Conservation (phyloP, 2,329 filamentous ascomycete species). For the Ophiostoma piceae region DNA sequence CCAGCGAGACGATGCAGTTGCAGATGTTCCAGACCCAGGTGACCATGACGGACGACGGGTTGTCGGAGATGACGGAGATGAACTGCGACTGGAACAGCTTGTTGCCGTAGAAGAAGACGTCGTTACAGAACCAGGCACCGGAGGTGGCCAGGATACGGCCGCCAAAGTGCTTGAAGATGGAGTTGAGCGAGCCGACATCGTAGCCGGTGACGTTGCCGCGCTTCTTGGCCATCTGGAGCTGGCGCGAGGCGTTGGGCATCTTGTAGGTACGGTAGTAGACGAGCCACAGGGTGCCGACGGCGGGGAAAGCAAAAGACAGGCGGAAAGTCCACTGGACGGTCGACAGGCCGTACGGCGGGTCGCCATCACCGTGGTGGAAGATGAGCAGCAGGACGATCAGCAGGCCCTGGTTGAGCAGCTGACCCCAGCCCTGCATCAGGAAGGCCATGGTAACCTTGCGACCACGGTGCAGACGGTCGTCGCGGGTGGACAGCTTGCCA, state of each 20-base stretch:
- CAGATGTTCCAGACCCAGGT: slow-evolving; percentile 89
- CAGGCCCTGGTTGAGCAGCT: slow-evolving; percentile 87
- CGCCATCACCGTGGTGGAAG: slow-evolving; percentile 74
- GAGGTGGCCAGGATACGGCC: slow-evolving; percentile 81
- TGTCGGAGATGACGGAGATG: slow-evolving; percentile 28
- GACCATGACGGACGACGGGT: slow-evolving; percentile 62
- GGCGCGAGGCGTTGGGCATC: slow-evolving; percentile 83
- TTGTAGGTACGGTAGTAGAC: slow-evolving; percentile 94
- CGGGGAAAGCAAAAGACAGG: slow-evolving; percentile 85
- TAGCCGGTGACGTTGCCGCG: slow-evolving; percentile 86
- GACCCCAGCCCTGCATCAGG: slow-evolving; percentile 97
- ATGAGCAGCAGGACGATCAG: slow-evolving; percentile 81
- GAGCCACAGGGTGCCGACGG: slow-evolving; percentile 86
- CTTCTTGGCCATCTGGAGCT: slow-evolving; percentile 77
- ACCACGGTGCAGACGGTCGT: slow-evolving; percentile 91
- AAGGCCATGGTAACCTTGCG: slow-evolving; percentile 94
- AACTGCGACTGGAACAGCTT: slow-evolving; percentile 30
- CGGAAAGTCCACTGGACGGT: slow-evolving; percentile 87
- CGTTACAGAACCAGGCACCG: slow-evolving; percentile 90
- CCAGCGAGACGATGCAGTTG: slow-evolving; percentile 81
- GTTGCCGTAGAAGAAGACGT: slow-evolving; percentile 92
- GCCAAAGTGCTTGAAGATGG: slow-evolving; percentile 78
- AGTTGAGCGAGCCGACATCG: slow-evolving; percentile 73
- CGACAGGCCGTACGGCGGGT: slow-evolving; percentile 70
- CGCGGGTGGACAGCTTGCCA: slow-evolving; percentile 80